A percentile compares a stretch with the other conserved stretches of the same genome.
Evolutionary conservation across 1,139 yeast species (phyloP).

Genomic region (Geotrichum histeridarum): DNA sequence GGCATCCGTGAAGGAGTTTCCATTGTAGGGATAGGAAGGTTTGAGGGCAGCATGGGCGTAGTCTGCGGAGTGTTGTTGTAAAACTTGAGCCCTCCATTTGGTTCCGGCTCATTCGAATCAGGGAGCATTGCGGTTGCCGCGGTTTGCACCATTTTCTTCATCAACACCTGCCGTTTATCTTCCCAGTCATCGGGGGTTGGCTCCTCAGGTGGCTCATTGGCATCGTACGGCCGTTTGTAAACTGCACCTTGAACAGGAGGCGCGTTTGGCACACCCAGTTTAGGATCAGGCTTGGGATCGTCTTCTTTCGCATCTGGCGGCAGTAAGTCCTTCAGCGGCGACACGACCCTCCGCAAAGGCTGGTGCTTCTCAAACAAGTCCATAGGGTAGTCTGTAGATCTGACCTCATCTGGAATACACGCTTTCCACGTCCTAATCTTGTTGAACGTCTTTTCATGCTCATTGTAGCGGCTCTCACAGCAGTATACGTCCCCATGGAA

Average conservation of each 20-base stretch:
- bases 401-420: conserved; percentile 92
- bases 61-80: not conserved
- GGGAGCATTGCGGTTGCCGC: not conserved
- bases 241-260: conserved; percentile 94
- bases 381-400: conserved; percentile 77
- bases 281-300: conserved; percentile 79
- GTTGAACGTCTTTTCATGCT: conserved; percentile 81
- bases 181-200: conserved; percentile 44
- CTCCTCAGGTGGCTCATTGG: conserved; percentile 65
- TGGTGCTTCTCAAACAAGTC: conserved; percentile 46
- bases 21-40: not conserved
- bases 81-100: not conserved
- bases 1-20: not conserved
- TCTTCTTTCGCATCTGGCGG: conserved; percentile 66
- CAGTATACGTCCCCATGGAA: conserved; percentile 72
- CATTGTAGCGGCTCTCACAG: conserved; percentile 93
- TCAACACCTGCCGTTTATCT: not conserved
- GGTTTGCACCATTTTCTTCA: conserved; percentile 1
- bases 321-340: conserved; percentile 75
- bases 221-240: conserved; percentile 66
- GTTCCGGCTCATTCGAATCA: not conserved
- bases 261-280: conserved; percentile 72
- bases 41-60: not conserved
- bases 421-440: conserved; percentile 98
- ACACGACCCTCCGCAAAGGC: conserved; percentile 62